phyloP scores from a whole-genome alignment of 805 yeast genomes.

The Priceomyces fermenticarens region DNA sequence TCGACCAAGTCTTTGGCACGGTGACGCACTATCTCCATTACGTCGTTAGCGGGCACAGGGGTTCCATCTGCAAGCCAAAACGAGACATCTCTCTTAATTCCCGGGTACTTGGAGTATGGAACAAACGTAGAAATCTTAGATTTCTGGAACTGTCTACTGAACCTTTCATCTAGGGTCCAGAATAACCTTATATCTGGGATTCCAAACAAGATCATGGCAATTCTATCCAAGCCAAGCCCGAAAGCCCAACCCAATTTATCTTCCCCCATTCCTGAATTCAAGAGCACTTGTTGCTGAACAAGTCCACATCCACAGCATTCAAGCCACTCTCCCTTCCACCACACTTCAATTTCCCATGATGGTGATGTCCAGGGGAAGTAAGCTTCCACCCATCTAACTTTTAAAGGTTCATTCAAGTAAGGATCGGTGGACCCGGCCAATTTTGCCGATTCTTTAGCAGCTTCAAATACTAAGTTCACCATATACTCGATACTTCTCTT shows the following conservation, averaged over 20 bases:
- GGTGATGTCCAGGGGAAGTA: slow-evolving; percentile 99
- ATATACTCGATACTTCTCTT: slow-evolving; percentile 82
- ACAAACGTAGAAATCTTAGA: slow-evolving; percentile 69
- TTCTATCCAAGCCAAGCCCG: slow-evolving; percentile 91
- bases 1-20: slow-evolving; percentile 88
- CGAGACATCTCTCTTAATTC: slow-evolving; percentile 81
- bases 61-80: slow-evolving; percentile 72
- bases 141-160: slow-evolving; percentile 64
- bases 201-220: slow-evolving; percentile 93
- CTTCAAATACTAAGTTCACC: slow-evolving; percentile 77
- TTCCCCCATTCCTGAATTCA: slow-evolving; percentile 61
- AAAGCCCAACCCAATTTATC: slow-evolving; percentile 93
- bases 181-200: slow-evolving; percentile 92
- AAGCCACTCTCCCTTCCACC: slow-evolving; percentile 98
- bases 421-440: slow-evolving; percentile 56
- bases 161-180: slow-evolving; percentile 84
- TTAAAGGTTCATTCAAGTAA: slow-evolving; percentile 69
- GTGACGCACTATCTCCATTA: slow-evolving; percentile 88
- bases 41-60: slow-evolving; percentile 75
- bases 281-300: slow-evolving; percentile 72
- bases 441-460: slow-evolving; percentile 61
- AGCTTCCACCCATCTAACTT: slow-evolving; percentile 91
- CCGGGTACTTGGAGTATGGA: slow-evolving; percentile 91
- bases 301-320: slow-evolving; percentile 97
- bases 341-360: slow-evolving; percentile 96